Evolutionary conservation across 2,329 filamentous ascomycete genomes (phyloP), one percentile per base, ranked within the genome.

Genomic region (Paracoccidioides lutzii): DNA sequence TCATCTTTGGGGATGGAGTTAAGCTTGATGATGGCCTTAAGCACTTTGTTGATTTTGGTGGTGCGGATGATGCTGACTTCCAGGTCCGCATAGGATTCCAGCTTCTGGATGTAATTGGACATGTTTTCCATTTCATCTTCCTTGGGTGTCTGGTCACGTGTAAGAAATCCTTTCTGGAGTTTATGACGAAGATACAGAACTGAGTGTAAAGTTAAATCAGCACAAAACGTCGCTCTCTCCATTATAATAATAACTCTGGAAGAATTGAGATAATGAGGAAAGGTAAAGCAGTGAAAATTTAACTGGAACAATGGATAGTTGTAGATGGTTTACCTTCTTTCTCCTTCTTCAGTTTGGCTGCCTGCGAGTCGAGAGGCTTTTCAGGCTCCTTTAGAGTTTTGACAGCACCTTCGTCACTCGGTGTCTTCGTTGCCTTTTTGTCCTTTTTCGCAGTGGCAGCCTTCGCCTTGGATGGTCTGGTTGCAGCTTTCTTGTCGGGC

Each of bases 1-100:
- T 90, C 87, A 61, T 98, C 93, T 59, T 84, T 85, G 4, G 90
- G 90, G 62, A 98, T 95, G 3, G 79, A 79, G 45, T 84, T 80
- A 7, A 98, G 78, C 76, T 95, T 96, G 65, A 96, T 76, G 62
- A 98, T 93, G 4, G 86, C 90, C 75, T 94, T 95, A 56, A 98
- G 79, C 9, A 98, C 91, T 76, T 98, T 98, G 81, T 97, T 91
- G 72, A 98, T 96, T 79, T 97, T 98, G 59, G 93, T 98, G 12
- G 76, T 78, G 60, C 88, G 83, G 65, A 97, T 95, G 64, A 96
- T 93, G 61, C 83, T 83, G 35, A 87, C 88, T 68, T 97, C 91
- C 4, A 97, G 81, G 61, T 95, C 87, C 1, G 81, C 69, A 77
- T 82, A 85, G 6, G 78, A 81, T 73, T 98, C 93, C 5, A 98